Conservation (phyloP, 352 stramenopile species). For the Pythium scleroteichum region DNA sequence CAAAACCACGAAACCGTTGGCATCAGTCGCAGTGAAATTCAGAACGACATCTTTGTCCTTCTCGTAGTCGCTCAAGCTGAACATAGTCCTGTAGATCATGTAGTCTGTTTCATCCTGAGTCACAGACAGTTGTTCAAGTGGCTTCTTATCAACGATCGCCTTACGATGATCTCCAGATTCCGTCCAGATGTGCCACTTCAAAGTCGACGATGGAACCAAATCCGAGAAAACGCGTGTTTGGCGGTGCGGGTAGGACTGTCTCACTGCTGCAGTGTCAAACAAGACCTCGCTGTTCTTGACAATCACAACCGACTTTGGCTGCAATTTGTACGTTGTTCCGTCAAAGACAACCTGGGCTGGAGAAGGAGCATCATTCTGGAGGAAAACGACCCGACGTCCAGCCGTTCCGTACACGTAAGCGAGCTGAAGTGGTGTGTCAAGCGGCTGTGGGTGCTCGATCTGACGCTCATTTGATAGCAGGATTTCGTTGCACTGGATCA, state of each 20-base stretch:
- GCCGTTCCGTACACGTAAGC: conserved; percentile 49
- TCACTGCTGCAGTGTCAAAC: conserved; percentile 60
- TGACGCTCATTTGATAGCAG: conserved; percentile 54
- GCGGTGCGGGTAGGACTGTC: conserved; percentile 42
- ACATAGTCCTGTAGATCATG: conserved; percentile 60
- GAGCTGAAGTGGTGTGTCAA: conserved; percentile 31
- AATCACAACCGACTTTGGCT: conserved; percentile 49
- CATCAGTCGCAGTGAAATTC: conserved; percentile 57
- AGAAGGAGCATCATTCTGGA: conserved; percentile 50
- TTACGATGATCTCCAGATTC: conserved; percentile 45
- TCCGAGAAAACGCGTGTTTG: conserved; percentile 45
- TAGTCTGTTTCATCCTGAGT: conserved; percentile 63
- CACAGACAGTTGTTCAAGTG: conserved; percentile 56
- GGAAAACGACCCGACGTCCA: conserved; percentile 40
- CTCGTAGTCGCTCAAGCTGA: conserved; percentile 22
- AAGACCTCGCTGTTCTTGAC: conserved; percentile 39
- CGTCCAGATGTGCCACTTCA: conserved; percentile 58
- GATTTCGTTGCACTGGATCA: conserved; percentile 59
- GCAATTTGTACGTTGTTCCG: conserved; percentile 37
- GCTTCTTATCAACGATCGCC: conserved; percentile 35
- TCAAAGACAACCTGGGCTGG: conserved; percentile 38
- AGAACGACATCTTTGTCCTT: conserved; percentile 21
- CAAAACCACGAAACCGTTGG: conserved; percentile 53
- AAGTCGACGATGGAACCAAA: conserved; percentile 30
- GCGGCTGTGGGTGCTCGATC: conserved; percentile 38